These are phyloP conservation scores for Dendrobium officinale DNA, from an alignment of 106 monocot genomes.

Conservation along the genomic window DNA sequence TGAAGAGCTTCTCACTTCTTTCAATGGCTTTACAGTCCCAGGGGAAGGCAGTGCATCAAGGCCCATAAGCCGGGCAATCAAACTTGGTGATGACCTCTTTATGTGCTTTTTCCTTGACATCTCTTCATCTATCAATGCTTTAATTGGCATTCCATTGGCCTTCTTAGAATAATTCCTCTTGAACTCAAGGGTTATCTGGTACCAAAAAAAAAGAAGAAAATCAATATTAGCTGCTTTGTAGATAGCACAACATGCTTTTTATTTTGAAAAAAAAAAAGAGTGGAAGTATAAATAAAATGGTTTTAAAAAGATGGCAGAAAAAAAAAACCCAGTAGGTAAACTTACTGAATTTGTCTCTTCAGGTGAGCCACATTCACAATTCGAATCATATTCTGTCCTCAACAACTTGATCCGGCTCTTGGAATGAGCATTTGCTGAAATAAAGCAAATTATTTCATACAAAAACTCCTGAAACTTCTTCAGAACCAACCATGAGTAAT, in stretches of 20 bases:
- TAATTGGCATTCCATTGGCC: slow-evolving; percentile 23
- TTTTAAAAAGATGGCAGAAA: background rate
- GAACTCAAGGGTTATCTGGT: slow-evolving; percentile 17
- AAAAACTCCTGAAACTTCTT: background rate
- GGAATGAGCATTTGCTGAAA: slow-evolving; percentile 15
- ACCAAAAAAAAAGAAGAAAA: slow-evolving; percentile 2
- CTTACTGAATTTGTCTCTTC: slow-evolving; percentile 28
- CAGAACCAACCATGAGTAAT: background rate
- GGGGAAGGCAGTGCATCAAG: slow-evolving; percentile 62
- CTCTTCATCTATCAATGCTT: slow-evolving; percentile 39
- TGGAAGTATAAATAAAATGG: too few relatives aligned
- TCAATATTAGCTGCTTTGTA: background rate
- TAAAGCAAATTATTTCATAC: background rate
- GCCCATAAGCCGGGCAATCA: slow-evolving; percentile 78
- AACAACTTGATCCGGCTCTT: slow-evolving; percentile 12
- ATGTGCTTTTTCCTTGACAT: slow-evolving; percentile 30
- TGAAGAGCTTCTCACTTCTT: slow-evolving; percentile 13
- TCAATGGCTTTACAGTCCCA: slow-evolving; percentile 14
- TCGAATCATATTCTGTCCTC: slow-evolving; percentile 10
- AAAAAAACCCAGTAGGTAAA: background rate
- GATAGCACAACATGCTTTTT: background rate
- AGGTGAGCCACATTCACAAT: slow-evolving; percentile 3
- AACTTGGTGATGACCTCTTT: slow-evolving; percentile 38
- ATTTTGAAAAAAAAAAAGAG: background rate
- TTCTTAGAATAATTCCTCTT: slow-evolving; percentile 24